Base-by-base conservation (phyloP, 2,329 filamentous ascomycete genomes). In the Nectriaceae sp. region DNA sequence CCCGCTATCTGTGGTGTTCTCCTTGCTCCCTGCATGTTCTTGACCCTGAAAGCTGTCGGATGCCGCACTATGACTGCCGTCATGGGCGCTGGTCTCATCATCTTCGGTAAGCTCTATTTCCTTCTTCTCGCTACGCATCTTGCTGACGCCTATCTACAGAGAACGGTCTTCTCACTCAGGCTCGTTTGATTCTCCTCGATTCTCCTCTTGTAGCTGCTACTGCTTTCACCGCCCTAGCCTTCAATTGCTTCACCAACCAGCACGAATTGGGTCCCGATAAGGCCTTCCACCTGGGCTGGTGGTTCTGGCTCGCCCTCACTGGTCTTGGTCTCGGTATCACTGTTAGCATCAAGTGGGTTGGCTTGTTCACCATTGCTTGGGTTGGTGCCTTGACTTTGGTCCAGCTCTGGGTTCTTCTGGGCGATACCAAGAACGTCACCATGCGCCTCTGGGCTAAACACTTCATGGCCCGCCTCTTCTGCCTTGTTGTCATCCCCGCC, bases 321-420 rank as follows among this genome's bases (percentile, higher is more conserved):
- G 94, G 94, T 61, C 75, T 99, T 37, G 89, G 88, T 31, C 78
- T 99, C 42, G 94, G 94, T 54, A 87, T 93, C 42, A 97, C 94
- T 6, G 83, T 87, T 53, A 97, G 93, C 74, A 92, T 97, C 65
- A 99, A 99, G 77, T 99, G 94, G 94, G 94, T 99, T 65, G 94
- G 94, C 42, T 79, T 99, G 44, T 97, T 99, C 77, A 99, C 94
- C 55, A 97, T 97, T 70, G 94, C 93, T 41, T 99, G 94, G 94
- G 90, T 99, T 59, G 94, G 94, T 54, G 84, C 80, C 70, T 82
- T 99, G 73, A 99, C 94, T 31, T 71, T 93, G 38, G 70, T 99
- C 39, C 94, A 99, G 75, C 82, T 99, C 49, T 99, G 94, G 94
- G 85, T 97, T 58, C 77, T 99, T 47, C 87, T 97, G 35, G 94